phyloP scores from a whole-genome alignment of 225 moss, liverwort and hornwort species.

The Neckera pumila region DNA sequence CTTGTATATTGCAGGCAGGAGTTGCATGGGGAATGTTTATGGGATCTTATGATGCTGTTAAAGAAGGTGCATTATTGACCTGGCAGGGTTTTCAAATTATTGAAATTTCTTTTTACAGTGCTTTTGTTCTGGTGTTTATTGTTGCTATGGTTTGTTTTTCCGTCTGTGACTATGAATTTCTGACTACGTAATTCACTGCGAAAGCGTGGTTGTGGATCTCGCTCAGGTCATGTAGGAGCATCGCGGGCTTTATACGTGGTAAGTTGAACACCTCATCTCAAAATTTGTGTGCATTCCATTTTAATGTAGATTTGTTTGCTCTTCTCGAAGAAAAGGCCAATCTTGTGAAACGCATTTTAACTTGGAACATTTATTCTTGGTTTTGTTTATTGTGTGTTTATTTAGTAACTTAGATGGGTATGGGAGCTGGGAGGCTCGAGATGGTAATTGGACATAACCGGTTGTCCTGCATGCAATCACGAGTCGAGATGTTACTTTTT shows the following conservation, averaged over 20 bases:
- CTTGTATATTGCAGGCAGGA: constrained; percentile 62
- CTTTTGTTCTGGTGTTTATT: not conserved
- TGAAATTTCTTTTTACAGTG: not conserved
- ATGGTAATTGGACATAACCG: not conserved
- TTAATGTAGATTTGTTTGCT: not conserved
- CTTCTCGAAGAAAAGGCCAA: not conserved
- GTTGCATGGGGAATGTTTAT: constrained; percentile 99
- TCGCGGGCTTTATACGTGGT: constrained; percentile 88
- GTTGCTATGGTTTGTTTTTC: not conserved
- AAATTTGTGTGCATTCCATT: not conserved
- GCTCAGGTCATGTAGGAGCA: constrained; percentile 81
- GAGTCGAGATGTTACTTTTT: not conserved
- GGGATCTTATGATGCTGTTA: constrained; percentile 97
- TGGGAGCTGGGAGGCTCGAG: not conserved
- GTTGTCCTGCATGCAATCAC: not conserved
- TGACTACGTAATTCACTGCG: not conserved
- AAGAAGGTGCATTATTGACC: constrained; percentile 57
- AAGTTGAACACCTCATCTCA: constrained; percentile 16
- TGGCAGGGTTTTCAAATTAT: not conserved
- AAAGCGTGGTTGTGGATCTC: constrained; percentile 10
- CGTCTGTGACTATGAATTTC: not conserved
- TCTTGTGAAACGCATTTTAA: not conserved
- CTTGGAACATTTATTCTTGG: not conserved
- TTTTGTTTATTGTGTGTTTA: not conserved
- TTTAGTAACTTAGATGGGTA: not conserved